These are phyloP conservation scores for Erythrophleum ivorense DNA, from an alignment of 331 rosid genomes.

Conservation along the genomic window DNA sequence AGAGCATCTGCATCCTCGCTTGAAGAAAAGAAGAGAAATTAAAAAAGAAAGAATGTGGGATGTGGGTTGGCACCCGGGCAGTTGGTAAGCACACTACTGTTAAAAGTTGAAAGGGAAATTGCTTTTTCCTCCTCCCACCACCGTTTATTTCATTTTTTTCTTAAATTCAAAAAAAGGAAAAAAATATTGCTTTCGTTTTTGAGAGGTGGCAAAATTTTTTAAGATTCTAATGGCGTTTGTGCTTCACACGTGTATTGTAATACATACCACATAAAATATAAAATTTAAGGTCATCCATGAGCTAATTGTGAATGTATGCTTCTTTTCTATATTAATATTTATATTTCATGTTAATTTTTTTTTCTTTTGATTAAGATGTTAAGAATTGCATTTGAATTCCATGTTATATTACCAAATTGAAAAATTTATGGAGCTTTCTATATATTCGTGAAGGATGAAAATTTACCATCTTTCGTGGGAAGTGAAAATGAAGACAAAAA, in stretches of 20 bases:
- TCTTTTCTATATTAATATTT: not conserved
- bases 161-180: too few relatives aligned
- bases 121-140: slow-evolving; percentile 3
- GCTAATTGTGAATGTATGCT: not conserved
- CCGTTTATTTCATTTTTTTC: slow-evolving; percentile 6
- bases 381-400: not conserved
- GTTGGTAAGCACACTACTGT: slow-evolving; percentile 51
- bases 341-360: too few relatives aligned
- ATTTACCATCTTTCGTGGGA: not conserved
- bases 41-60: not conserved
- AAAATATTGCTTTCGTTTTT: not conserved
- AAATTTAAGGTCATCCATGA: not conserved
- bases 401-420: not conserved
- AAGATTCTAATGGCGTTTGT: not conserved
- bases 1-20: slow-evolving; percentile 60
- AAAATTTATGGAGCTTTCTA: not conserved
- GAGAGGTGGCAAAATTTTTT: not conserved
- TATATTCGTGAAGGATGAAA: too few relatives aligned
- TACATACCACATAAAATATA: not conserved
- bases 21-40: slow-evolving; percentile 19
- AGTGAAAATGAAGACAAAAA: not conserved
- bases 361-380: too few relatives aligned
- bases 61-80: slow-evolving; percentile 45
- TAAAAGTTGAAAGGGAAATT: slow-evolving; percentile 40
- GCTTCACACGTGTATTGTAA: not conserved